These are phyloP conservation scores for Pseudogymnoascus sp. DNA, from an alignment of 2,329 filamentous ascomycete species.

Conservation along the genomic window DNA sequence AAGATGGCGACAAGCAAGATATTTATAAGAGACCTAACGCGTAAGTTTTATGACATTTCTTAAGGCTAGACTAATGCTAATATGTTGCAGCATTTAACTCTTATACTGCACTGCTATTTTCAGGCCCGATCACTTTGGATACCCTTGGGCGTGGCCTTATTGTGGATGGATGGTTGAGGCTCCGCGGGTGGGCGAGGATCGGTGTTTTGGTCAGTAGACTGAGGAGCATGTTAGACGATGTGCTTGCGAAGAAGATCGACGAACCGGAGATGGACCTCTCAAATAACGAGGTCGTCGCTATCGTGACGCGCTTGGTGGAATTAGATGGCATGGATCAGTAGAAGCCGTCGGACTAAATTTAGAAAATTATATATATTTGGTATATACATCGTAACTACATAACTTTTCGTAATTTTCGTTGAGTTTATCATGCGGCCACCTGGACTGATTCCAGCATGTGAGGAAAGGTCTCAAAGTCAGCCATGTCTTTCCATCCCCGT, in stretches of 20 bases:
- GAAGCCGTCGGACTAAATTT: background rate
- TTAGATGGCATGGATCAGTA: conserved; percentile 70
- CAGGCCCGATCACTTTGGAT: conserved; percentile 75
- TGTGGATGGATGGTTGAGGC: conserved; percentile 80
- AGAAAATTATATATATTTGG: background rate
- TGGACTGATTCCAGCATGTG: background rate
- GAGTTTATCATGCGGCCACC: background rate
- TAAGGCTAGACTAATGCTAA: conserved; percentile 8
- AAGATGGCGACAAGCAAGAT: conserved; percentile 90
- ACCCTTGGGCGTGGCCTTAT: conserved; percentile 78
- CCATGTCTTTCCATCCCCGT: background rate
- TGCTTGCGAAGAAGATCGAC: conserved; percentile 74
- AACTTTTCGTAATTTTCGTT: background rate
- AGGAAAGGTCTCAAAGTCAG: background rate
- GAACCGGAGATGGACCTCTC: conserved; percentile 55
- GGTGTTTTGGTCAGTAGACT: conserved; percentile 80
- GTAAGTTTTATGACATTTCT: conserved; percentile 40
- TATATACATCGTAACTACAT: conserved; percentile 8
- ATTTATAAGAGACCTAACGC: conserved; percentile 84
- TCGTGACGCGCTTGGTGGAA: conserved; percentile 76
- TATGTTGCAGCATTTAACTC: conserved; percentile 64
- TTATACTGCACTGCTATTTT: conserved; percentile 82
- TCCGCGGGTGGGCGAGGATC: conserved; percentile 90
- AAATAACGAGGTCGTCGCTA: conserved; percentile 60
- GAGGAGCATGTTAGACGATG: conserved; percentile 75